Conservation (phyloP, 2,329 filamentous ascomycete genomes). For the Eutypa lata region DNA sequence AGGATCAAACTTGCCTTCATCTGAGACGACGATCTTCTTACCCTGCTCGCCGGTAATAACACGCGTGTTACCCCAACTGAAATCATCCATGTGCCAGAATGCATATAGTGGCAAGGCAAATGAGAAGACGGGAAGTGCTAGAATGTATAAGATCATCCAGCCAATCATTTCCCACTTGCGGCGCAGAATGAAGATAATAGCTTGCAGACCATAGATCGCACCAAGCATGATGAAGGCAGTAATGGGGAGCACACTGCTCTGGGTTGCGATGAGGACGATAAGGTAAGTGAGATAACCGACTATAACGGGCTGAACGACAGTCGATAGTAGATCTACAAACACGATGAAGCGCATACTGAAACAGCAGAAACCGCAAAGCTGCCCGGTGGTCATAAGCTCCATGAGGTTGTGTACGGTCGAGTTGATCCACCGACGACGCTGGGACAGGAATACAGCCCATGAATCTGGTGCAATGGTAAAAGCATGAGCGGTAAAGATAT, state of each 20-base stretch:
- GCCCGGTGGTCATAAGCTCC: constrained; percentile 87
- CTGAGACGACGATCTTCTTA: constrained; percentile 86
- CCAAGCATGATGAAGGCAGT: constrained; percentile 87
- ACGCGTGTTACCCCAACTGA: constrained; percentile 98
- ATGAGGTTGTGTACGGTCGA: constrained; percentile 97
- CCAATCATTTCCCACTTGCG: constrained; percentile 99
- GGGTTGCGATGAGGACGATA: constrained; percentile 66
- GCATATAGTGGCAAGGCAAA: constrained; percentile 87
- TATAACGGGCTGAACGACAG: constrained; percentile 86
- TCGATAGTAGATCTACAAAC: constrained; percentile 89
- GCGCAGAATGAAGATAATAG: constrained; percentile 87
- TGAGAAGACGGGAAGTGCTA: constrained; percentile 88
- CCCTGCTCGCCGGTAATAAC: constrained; percentile 92
- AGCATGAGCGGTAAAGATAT: constrained; percentile 84
- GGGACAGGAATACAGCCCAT: constrained; percentile 92
- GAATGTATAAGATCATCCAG: constrained; percentile 96
- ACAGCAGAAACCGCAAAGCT: constrained; percentile 99
- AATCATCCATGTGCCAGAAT: constrained; percentile 99
- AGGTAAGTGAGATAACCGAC: constrained; percentile 88
- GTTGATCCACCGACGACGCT: constrained; percentile 99
- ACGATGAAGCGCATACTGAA: constrained; percentile 99
- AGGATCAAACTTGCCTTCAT: constrained; percentile 98
- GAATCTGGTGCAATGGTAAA: constrained; percentile 97
- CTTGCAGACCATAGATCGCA: constrained; percentile 96
- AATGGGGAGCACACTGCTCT: constrained; percentile 67